Base-by-base conservation (phyloP, 1,284 basidiomycete species). In the Abortiporus biennis region DNA sequence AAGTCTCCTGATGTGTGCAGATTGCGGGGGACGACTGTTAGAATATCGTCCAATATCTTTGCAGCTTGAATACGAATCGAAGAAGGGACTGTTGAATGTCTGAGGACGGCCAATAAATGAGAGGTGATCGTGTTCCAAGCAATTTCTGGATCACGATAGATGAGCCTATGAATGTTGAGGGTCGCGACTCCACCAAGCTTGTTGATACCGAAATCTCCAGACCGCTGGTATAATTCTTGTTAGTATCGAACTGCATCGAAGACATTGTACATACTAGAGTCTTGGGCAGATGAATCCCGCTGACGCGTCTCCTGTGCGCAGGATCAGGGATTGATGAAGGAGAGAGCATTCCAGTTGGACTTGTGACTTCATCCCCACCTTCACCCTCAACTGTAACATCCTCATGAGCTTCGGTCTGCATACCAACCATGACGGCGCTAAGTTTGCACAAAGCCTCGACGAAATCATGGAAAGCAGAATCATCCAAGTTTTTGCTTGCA, bases 61-160 rank as follows among this genome's bases (percentile, higher is more conserved):
- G 92, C 87, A 0, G 94, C 91, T 62, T 97, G 93, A 0, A 90
- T 63, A 1, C 94, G 85, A 40, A 95, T 89, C 0, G 78, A 65
- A n/a, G 85, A 74, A 0, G 90, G 84, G 0, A 89, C 84, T 4
- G 65, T 67, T 0, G 73, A 58, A 36, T 85, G 77, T 23, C 84
- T 73, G 8, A 90, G 71, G 12, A 94, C 76, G 15, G 74, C 75
- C 3, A 94, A 69, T 0, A 98, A 72, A 56, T 97, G 92, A 0
- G 67, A 67, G 0, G 85, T 90, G 40, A 88, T 80, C 0, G 80
- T 72, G 35, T 83, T 72, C 94, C 94, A 98, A 4, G 88, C 92
- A n/a, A 92, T 67, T 15, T 81, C 77, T 0, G 91, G 80, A 6
- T 85, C 75, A 3, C 80, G 72, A 47, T 82, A 84, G 31, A 94